phyloP scores from a whole-genome alignment of 2,329 filamentous ascomycete species.

The Fusarium sp. region DNA sequence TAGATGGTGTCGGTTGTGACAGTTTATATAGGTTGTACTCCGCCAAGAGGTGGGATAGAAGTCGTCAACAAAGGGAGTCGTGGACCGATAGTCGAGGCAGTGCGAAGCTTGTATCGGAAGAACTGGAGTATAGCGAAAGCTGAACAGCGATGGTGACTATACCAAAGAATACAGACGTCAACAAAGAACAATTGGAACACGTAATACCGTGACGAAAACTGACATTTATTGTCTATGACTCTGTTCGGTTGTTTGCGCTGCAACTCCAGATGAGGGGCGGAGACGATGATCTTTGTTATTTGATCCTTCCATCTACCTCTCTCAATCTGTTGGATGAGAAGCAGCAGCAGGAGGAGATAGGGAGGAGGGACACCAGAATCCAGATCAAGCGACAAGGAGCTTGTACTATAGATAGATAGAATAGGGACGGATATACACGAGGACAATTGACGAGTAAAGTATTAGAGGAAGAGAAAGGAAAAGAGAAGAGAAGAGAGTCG shows the following conservation, averaged over 20 bases:
- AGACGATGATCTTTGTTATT: constrained; percentile 38
- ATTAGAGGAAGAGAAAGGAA: constrained; percentile 6
- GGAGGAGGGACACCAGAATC: constrained; percentile 16
- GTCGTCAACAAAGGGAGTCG: constrained; percentile 4
- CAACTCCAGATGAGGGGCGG: constrained; percentile 42
- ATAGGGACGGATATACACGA: constrained; percentile 20
- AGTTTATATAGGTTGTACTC: constrained; percentile 7
- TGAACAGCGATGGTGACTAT: constrained; percentile 23
- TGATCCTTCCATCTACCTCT: constrained; percentile 33
- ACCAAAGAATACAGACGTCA: constrained; percentile 19
- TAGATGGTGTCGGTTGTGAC: neutral
- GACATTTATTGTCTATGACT: constrained; percentile 17
- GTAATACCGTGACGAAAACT: constrained; percentile 9
- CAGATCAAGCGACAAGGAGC: neutral
- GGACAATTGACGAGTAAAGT: constrained; percentile 26
- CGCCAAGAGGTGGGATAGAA: neutral
- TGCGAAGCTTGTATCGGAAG: constrained; percentile 29
- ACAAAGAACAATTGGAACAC: constrained; percentile 15
- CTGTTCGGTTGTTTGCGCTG: constrained; percentile 33
- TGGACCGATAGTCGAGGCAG: constrained; percentile 16
- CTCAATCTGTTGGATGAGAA: constrained; percentile 42
- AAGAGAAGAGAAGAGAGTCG: neutral
- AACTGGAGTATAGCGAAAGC: constrained; percentile 19
- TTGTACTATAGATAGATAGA: constrained; percentile 5
- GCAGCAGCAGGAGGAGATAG: constrained; percentile 40